Conservation (phyloP, 306 rosid species). For the Sophora flavescens region DNA sequence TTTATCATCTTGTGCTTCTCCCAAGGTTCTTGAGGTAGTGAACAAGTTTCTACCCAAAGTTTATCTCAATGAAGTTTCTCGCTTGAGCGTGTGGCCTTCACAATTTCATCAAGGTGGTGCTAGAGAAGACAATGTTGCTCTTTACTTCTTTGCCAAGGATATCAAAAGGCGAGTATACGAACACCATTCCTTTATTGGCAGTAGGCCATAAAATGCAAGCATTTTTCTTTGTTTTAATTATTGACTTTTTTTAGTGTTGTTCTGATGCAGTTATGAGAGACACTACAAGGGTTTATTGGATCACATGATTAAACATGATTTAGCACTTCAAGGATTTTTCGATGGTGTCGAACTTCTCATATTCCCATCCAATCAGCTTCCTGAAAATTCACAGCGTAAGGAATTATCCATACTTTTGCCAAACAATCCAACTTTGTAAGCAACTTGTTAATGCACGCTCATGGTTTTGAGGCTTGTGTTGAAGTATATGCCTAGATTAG, state of each 20-base stretch:
- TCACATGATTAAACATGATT: conserved; percentile 82
- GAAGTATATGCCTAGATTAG: conserved; percentile 37
- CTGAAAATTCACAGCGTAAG: conserved; percentile 94
- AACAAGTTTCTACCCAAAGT: conserved; percentile 66
- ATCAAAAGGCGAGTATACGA: conserved; percentile 62
- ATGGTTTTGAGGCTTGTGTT: conserved; percentile 28
- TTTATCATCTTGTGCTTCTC: conserved; percentile 86
- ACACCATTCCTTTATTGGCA: conserved; percentile 25
- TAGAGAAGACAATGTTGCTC: conserved; percentile 89
- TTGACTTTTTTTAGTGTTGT: conserved; percentile 29
- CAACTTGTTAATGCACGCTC: conserved; percentile 4
- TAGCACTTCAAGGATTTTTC: conserved; percentile 80
- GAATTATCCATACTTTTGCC: conserved; percentile 42
- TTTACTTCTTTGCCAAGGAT: conserved; percentile 94
- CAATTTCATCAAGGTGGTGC: conserved; percentile 79
- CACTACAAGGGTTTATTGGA: conserved; percentile 77
- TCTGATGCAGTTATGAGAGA: conserved; percentile 76
- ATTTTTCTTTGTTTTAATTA: conserved; percentile 20
- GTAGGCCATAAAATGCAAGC: conserved; percentile 14
- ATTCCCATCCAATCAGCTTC: conserved; percentile 94
- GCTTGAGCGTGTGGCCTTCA: conserved; percentile 86
- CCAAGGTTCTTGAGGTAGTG: conserved; percentile 77
- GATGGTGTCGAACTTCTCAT: conserved; percentile 89
- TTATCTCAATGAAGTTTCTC: conserved; percentile 81
- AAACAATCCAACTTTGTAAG: conserved; percentile 23